These are phyloP conservation scores for Volvariella volvacea DNA, from an alignment of 1,284 basidiomycete genomes.

Conservation along the genomic window DNA sequence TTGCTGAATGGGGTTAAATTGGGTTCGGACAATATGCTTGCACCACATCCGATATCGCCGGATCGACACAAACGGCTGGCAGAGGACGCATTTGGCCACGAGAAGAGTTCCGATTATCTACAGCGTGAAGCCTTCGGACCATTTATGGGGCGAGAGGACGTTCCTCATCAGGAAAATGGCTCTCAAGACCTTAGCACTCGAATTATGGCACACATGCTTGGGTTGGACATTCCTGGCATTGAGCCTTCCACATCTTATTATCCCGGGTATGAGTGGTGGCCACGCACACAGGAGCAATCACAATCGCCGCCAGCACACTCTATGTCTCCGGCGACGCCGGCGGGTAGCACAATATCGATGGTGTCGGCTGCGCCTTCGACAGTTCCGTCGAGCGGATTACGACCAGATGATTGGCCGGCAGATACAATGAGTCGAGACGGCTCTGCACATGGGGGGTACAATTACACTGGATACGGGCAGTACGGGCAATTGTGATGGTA, in stretches of 20 bases:
- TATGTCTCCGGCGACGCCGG: constrained; percentile 1
- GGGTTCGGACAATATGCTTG: constrained; percentile 36
- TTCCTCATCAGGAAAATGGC: constrained; percentile 28
- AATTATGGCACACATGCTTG: constrained; percentile 68
- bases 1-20: constrained; percentile 66
- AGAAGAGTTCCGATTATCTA: constrained; percentile 39
- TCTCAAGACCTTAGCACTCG: constrained; percentile 53
- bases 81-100: constrained; percentile 58
- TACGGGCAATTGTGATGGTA: background rate
- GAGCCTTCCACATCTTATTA: constrained; percentile 58
- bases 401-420: background rate
- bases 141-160: constrained; percentile 12
- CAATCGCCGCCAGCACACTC: constrained; percentile 13
- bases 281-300: constrained; percentile 27
- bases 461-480: background rate
- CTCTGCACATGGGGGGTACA: background rate
- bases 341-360: background rate
- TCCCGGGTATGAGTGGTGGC: constrained; percentile 75
- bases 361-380: background rate
- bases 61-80: constrained; percentile 54
- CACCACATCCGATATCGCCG: constrained; percentile 24
- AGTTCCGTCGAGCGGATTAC: background rate
- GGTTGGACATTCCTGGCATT: constrained; percentile 51
- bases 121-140: constrained; percentile 36
- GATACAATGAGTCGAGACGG: background rate